Evolutionary conservation across 2,329 filamentous ascomycete genomes (phyloP), one percentile per base, ranked within the genome.

Genomic region (Bipolaris oryzae): DNA sequence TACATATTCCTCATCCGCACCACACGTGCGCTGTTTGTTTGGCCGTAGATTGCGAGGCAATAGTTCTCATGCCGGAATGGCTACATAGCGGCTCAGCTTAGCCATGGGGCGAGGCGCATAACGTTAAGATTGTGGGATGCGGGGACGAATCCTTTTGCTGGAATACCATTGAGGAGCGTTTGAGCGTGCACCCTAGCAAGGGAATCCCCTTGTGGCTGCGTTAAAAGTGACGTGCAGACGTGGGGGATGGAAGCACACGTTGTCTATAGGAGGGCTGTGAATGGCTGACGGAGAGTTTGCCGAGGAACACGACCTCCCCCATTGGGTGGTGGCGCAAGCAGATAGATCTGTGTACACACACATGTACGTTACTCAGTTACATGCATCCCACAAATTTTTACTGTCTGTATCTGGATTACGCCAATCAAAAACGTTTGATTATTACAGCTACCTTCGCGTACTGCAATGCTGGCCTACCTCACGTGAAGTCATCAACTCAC

Each of bases 191-290:
- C 9, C 16, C 18, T 39, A 41, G 38, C 6, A 21, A 35, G 39
- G 5, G 16, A 41, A 20, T n/a, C 31, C 16, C 39, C 33, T 21
- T 15, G 34, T 11, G 13, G 16, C 38, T 16, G 11, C 10, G 39
- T 57, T 59, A 63, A 57, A 55, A 7, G 53, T 23, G 49, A 50
- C 35, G 50, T 41, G 20, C 50, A 33, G 39, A 15, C 41, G 11
- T 20, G 47, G 37, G 10, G 28, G 35, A 16, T 31, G 35, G 10
- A 7, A 46, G 45, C 62, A 55, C 66, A 68, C 64, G 62, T 66
- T 67, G 53, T 20, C 49, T 7, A 11, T 28, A 43, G 37, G 35
- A 16, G 15, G 25, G 35, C 20, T 39, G 58, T 68, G 60, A 67
- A 61, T 68, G 61, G 64, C 49, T 58, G 55, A 28, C 25, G 18